Evolutionary conservation across 2,329 filamentous ascomycete genomes (phyloP), one percentile per base, ranked within the genome.

Genomic region (Phaeosphaeriaceae sp.): DNA sequence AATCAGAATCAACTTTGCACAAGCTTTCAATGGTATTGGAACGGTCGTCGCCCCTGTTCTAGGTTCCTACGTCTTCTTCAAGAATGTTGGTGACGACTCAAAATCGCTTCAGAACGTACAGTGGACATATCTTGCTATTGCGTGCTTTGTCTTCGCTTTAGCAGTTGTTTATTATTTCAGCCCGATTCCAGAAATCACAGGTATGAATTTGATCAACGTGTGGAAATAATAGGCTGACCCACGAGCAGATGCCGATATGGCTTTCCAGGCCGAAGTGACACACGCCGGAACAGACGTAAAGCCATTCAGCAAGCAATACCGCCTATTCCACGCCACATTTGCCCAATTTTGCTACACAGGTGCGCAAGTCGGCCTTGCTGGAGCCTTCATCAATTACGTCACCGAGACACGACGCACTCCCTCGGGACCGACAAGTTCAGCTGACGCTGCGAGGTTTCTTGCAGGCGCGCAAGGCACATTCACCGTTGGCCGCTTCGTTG

Each of bases 341-440:
- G 87, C 88, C 0, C 89, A 93, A 59, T 92, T 92, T 73, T 89
- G 86, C 68, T 94, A 93, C 69, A 87, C 89, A 0, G 89, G 89
- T 39, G 84, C 88, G 0, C 91, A 96, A 63, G 69, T 82, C 4
- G 81, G 77, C 1, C 76, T 82, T 21, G 79, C 79, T 3, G 73
- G 74, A 29, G 69, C 74, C 40, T 74, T 74, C 58, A 74, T 73
- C 54, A 72, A 73, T 73, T 82, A 72, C 61, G 75, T 80, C 15
- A 70, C 76, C 38, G 89, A 88, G 36, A 70, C 67, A 1, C 54
- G 70, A 4, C 15, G 62, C 15, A 47, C 37, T 3, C 16, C 46
- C 21, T 36, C 40, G 7, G 54, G 46, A 4, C 37, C 42, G 18
- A 66, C 64, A 0, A 68, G 75, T 6, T 77, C 86, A 5, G 64